Base-by-base conservation (phyloP, 139 green algal species). In the Desmodesmus armatus region DNA sequence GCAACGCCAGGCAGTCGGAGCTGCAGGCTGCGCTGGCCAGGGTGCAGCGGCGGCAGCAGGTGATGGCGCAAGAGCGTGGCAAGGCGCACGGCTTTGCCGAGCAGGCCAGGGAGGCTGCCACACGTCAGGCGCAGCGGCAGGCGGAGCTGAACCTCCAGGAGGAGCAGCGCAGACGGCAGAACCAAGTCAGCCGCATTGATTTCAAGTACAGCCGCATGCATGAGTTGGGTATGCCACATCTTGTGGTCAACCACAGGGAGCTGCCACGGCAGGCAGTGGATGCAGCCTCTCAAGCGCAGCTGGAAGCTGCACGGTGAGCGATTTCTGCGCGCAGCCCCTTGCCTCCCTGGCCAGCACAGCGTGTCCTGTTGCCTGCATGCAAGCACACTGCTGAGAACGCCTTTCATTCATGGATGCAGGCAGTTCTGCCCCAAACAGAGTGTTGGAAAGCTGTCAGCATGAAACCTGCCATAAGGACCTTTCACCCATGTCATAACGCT, bases 121-220 rank as follows among this genome's bases (percentile, higher is more conserved):
- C 66, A 27, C 29, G 11, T 6, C 49, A 39, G n/a, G 80, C 80
- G 6, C 43, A 78, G 66, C 80, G 35, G 31, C 33, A 78, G 23
- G 80, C 80, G 5, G 69, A 86, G 53, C 27, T 80, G 1, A n/a
- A 86, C 39, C 39, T 80, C 33, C 51, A 49, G 41, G 80, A 86
- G 40, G 67, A 79, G n/a, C 69, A 80, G 80, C 69, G 80, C 31
- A 51, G 80, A 21, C 37, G 80, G 15, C 69, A 60, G 47, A 80
- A 80, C 69, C 39, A 74, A 58, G 47, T 58, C 80, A 86, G 80
- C 80, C 65, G 25, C 27, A 80, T 86, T n/a, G 69, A 86, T 49
- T 86, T 86, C 69, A 81, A 39, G 80, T 86, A 86, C 67, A 86
- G 80, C 80, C 27, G 80, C 15, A n/a, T 86, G 69, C 80, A 86